phyloP scores from a whole-genome alignment of 495 filamentous ascomycete genomes.

The Penicillium flavigenum region DNA sequence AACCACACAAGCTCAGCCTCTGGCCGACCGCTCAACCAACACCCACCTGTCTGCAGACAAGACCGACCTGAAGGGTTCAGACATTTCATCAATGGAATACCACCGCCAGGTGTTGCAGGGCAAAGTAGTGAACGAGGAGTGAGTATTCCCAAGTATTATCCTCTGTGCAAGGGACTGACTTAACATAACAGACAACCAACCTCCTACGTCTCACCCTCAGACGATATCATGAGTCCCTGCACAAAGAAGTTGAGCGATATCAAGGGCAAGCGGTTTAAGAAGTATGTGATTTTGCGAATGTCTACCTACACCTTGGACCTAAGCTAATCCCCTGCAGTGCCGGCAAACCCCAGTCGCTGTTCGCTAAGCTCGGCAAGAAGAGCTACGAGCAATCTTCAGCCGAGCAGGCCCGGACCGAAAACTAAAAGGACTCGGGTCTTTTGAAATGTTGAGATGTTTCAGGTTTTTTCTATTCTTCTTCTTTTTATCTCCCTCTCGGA shows the following conservation, averaged over 20 bases:
- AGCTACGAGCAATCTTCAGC: constrained; percentile 46
- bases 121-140: constrained; percentile 70
- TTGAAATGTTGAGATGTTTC: not conserved
- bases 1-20: constrained; percentile 37
- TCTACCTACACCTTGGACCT: not conserved
- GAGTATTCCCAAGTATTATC: constrained; percentile 26
- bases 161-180: not conserved
- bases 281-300: constrained; percentile 29
- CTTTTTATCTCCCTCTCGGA: not conserved
- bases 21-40: constrained; percentile 47
- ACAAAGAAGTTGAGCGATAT: constrained; percentile 85
- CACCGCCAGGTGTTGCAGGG: constrained; percentile 75
- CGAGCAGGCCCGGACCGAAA: constrained; percentile 18
- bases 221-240: constrained; percentile 89
- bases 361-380: constrained; percentile 53
- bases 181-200: constrained; percentile 45
- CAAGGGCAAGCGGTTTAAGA: constrained; percentile 75
- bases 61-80: constrained; percentile 36
- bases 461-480: not conserved
- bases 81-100: constrained; percentile 63
- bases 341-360: constrained; percentile 50
- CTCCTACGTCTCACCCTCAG: constrained; percentile 85
- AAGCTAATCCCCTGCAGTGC: constrained; percentile 29
- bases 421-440: constrained; percentile 12
- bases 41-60: constrained; percentile 42